These are phyloP conservation scores for Rosa persica DNA, from an alignment of 306 rosid genomes.

Conservation along the genomic window DNA sequence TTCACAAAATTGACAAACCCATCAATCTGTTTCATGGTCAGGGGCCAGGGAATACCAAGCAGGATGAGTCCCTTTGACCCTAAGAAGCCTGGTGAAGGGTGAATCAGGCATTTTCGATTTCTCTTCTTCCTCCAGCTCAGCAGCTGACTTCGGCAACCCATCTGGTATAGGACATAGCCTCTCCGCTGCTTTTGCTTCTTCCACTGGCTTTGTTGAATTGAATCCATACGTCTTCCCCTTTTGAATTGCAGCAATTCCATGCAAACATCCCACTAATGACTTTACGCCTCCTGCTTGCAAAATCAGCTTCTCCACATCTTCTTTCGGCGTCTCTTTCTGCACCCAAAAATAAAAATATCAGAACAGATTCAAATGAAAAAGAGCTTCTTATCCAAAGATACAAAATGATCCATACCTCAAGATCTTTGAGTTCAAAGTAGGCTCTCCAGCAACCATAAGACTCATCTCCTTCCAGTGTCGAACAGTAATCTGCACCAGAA, in stretches of 20 bases:
- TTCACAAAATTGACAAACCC: not conserved
- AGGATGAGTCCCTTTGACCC: constrained; percentile 69
- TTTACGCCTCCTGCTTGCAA: constrained; percentile 66
- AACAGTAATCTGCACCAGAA: constrained; percentile 62
- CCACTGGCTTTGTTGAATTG: constrained; percentile 19
- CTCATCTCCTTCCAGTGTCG: constrained; percentile 81
- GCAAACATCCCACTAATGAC: constrained; percentile 69
- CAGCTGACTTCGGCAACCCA: constrained; percentile 76
- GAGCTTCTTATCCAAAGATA: not conserved
- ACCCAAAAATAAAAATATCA: not conserved
- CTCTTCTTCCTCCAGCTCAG: constrained; percentile 76
- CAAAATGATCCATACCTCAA: constrained; percentile 44
- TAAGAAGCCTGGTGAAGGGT: constrained; percentile 60
- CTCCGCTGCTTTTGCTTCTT: constrained; percentile 19
- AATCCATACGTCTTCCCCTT: constrained; percentile 41
- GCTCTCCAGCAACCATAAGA: constrained; percentile 92
- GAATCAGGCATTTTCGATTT: constrained; percentile 74
- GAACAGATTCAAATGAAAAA: not conserved
- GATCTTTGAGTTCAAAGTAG: constrained; percentile 83
- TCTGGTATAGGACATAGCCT: constrained; percentile 64
- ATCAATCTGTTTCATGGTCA: constrained; percentile 83
- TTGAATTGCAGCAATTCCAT: constrained; percentile 50
- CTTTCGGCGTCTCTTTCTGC: constrained; percentile 70
- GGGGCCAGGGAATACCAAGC: constrained; percentile 85
- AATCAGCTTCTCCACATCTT: constrained; percentile 73